phyloP scores from a whole-genome alignment of 2,329 filamentous ascomycete species.

The Xylariales sp. region DNA sequence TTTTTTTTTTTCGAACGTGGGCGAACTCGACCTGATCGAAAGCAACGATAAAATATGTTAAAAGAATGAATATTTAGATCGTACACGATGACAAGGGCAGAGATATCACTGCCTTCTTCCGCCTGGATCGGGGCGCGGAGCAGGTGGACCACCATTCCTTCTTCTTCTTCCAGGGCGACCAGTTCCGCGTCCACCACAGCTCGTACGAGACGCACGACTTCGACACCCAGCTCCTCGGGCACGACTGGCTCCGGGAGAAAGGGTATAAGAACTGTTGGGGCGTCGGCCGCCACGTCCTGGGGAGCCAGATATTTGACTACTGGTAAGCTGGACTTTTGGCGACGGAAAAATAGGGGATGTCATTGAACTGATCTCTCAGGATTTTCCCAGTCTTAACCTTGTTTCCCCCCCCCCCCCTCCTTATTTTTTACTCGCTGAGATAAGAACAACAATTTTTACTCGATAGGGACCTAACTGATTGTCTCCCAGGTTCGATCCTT shows the following conservation, averaged over 20 bases:
- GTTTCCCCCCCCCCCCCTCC: no score
- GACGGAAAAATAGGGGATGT: no score
- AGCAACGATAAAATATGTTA: neutral
- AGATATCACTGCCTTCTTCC: conserved; percentile 40
- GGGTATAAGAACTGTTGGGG: conserved; percentile 66
- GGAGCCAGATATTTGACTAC: conserved; percentile 70
- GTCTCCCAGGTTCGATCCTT: conserved; percentile 52
- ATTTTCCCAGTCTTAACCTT: no score
- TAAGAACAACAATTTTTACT: neutral
- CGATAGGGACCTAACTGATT: no score
- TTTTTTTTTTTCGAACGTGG: no score
- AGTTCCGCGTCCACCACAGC: conserved; percentile 60
- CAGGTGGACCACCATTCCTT: conserved; percentile 48
- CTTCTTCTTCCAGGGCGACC: conserved; percentile 41
- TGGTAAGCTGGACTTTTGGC: conserved; percentile 48
- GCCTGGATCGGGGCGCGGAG: conserved; percentile 37
- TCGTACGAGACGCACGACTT: conserved; percentile 69
- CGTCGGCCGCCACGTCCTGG: conserved; percentile 65
- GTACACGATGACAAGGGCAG: conserved; percentile 31
- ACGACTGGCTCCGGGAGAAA: conserved; percentile 62
- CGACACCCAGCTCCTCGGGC: conserved; percentile 65
- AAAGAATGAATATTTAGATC: conserved; percentile 18
- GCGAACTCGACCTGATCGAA: no score
- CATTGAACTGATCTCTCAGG: no score
- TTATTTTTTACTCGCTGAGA: no score